Evolutionary conservation across 164 flowering plant species (phyloP), one percentile per base, ranked within the genome.

Genomic region (Berberis vulgaris): DNA sequence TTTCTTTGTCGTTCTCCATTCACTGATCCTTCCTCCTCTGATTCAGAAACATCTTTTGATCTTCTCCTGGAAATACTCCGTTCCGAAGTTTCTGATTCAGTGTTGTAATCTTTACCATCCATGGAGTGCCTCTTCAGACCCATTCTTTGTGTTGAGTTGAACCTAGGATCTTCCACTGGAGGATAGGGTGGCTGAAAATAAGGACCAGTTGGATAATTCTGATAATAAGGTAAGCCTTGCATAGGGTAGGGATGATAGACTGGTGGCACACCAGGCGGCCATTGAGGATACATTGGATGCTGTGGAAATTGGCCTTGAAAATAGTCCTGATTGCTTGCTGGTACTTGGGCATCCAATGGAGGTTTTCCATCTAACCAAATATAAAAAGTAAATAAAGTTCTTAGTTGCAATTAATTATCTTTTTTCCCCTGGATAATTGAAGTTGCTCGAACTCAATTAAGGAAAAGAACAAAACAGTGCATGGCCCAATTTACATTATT

Each of bases 201-300:
- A 44, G 88, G 83, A 69, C 80, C 78, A 65, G 61, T 67, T 3
- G 86, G 80, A 71, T 84, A 86, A 63, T 77, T 77, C 26, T 65
- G 94, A 69, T 88, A 91, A 79, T 87, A 91, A 47, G 97, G 96
- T 79, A 91, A 83, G 64, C 87, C 88, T 63, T 82, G 96, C 83
- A 88, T 75, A 56, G 96, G 89, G 77, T 95, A 95, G 60, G 86
- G 65, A 68, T 73, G 99, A 77, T 76, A 91, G 45, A 73, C 75
- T 53, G 93, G 96, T 49, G 77, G 67, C 11, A 82, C 74, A 70
- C 91, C 95, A 49, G 87, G 81, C 7, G 89, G 89, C 97, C 99
- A 95, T 43, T 89, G 89, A 46, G 89, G 77, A 70, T 71, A 86
- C 80, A 91, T 74, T 42, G 81, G 84, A 72, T 86, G 87, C 49